These are phyloP conservation scores for Saturnispora diversa DNA, from an alignment of 805 yeast species.

Conservation along the genomic window DNA sequence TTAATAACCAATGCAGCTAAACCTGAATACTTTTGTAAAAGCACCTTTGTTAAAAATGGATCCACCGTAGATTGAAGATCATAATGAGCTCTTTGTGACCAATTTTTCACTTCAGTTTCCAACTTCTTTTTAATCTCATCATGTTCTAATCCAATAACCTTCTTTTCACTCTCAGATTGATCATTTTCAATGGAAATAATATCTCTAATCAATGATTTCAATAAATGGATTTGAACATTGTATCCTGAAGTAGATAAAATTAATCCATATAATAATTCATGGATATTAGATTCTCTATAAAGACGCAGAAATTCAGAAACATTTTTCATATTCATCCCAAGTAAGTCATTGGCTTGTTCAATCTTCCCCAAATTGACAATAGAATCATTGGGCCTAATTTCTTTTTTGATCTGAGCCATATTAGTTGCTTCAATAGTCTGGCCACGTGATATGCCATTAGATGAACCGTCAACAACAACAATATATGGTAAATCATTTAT, in stretches of 20 bases:
- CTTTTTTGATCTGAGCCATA: conserved; percentile 6
- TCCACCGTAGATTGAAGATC: conserved; percentile 29
- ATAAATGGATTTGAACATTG: conserved; percentile 21
- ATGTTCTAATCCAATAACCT: conserved; percentile 1
- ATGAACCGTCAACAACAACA: conserved; percentile 21
- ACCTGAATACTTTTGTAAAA: conserved; percentile 24
- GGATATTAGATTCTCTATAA: conserved; percentile 24
- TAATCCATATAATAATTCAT: conserved; percentile 22
- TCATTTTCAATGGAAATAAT: conserved; percentile 11
- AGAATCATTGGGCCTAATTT: conserved; percentile 5
- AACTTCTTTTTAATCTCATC: conserved; percentile 11
- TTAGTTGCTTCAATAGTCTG: neutral
- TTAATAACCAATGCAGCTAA: conserved; percentile 26
- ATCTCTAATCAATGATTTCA: conserved; percentile 24
- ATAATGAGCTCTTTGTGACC: conserved; percentile 31
- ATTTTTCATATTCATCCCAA: conserved; percentile 23
- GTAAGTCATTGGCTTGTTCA: conserved; percentile 23
- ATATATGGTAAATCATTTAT: conserved; percentile 25
- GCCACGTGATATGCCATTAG: no score
- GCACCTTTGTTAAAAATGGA: conserved; percentile 24
- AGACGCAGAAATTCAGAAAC: conserved; percentile 24
- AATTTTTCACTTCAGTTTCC: conserved; percentile 21
- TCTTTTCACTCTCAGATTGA: neutral
- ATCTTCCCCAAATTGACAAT: conserved; percentile 24
- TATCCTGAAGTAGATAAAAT: conserved; percentile 27